Base-by-base conservation (phyloP, 768 basidiomycete genomes). In the Flagelloscypha sp. region DNA sequence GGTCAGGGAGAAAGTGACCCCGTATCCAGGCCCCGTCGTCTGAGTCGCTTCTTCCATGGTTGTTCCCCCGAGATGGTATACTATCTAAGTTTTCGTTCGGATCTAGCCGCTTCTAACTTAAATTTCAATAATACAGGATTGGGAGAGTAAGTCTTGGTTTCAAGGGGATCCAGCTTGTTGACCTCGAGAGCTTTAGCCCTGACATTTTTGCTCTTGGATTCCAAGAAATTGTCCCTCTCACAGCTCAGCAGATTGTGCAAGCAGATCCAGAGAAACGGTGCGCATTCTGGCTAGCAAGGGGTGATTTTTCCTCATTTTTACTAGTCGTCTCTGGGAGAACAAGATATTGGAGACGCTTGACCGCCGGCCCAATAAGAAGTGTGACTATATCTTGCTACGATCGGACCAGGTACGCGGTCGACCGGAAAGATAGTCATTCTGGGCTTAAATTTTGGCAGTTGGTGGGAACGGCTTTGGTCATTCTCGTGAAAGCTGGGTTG, bases 151-250 rank as follows among this genome's bases (percentile, higher is more conserved):
- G 71, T 61, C 28, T n/a, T n/a, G n/a, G n/a, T n/a, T n/a, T n/a
- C n/a, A n/a, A n/a, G n/a, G n/a, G n/a, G n/a, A n/a, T n/a, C n/a
- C n/a, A n/a, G n/a, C n/a, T n/a, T n/a, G n/a, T n/a, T n/a, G n/a
- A n/a, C n/a, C n/a, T n/a, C n/a, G n/a, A n/a, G n/a, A n/a, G 30
- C 24, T 35, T 8, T 37, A 86, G 85, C 28, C 90, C 92, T 5
- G 92, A 97, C 51, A 77, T 98, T 42, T 81, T 94, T 53, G 80
- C 80, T 15, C 65, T 97, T 19, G 88, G 86, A 2, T 95, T 97
- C 54, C 93, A 99, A 57, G 95, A 99, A 58, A 92, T 99, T 35
- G 95, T 99, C 0, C 90, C 92, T 4, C 71, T 99, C 30, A 97
- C 89, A n/a, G 89, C 95, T 3, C 89, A 93, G 49, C 93, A 97